Evolutionary conservation across 78 protist species (phyloP), one percentile per base, ranked within the genome.

Genomic region (Mantamonas sphyraenae): DNA sequence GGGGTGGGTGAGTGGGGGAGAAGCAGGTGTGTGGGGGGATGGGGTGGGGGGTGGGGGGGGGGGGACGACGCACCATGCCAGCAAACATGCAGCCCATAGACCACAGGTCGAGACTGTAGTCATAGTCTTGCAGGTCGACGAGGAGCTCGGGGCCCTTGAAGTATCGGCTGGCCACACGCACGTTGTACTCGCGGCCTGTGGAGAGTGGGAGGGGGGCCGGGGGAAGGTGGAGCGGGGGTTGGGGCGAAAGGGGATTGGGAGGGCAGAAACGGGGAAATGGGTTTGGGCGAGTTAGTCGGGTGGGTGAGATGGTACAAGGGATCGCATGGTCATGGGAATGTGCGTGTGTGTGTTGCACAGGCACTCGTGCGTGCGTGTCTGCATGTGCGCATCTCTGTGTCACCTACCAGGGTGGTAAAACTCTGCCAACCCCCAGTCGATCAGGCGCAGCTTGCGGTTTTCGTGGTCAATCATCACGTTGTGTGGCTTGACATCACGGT

Each of bases 381-480:
- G n/a, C n/a, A n/a, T n/a, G n/a, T n/a, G n/a, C n/a, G n/a, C n/a
- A n/a, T n/a, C n/a, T n/a, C n/a, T n/a, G n/a, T n/a, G n/a, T n/a
- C n/a, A n/a, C 8, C 30, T 34, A 20, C 64, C 64, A 1, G 91
- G 97, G 65, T 90, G 98, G 77, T 96, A 98, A 79, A 92, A 98
- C 71, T 98, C 99, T 9, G 99, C 99, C 35, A 98, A 77, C 7
- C 99, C 99, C 98, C 99, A 98, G 70, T 98, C 99, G 64, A 96
- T 96, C 30, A 96, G 85, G 43, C 97, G 72, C 38, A 96, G 79
- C 67, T 55, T 22, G 12, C 92, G 63, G 71, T 87, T 83, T 38
- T 68, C 80, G 72, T 92, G 99, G 71, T 98, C 99, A 70, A 97
- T 95, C 97, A 97, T 94, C 63, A 97, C 90, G 69, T 98, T 97